These are phyloP conservation scores for Breviolum minutum DNA, from an alignment of 73 alveolate species.

Conservation along the genomic window DNA sequence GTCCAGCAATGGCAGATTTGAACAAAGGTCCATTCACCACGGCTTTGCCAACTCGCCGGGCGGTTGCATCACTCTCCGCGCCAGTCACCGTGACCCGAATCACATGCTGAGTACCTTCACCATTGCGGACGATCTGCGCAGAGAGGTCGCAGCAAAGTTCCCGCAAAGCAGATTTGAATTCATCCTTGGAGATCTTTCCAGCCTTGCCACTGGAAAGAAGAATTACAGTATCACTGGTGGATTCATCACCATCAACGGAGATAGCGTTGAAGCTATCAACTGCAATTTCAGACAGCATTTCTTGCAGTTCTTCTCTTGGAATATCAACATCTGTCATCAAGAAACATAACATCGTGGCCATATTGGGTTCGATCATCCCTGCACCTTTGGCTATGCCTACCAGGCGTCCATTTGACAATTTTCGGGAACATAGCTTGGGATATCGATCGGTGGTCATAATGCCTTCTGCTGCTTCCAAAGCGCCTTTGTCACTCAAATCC, in stretches of 20 bases:
- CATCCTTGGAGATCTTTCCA: background rate
- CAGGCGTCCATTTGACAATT: background rate
- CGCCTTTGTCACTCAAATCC: background rate
- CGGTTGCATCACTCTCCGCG: background rate
- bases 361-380: constrained; percentile 93
- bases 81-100: constrained; percentile 63
- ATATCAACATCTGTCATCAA: constrained; percentile 57
- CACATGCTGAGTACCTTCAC: constrained; percentile 91
- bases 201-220: constrained; percentile 48
- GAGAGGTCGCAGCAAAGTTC: constrained; percentile 69
- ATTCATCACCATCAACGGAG: constrained; percentile 85
- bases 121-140: constrained; percentile 93
- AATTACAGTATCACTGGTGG: constrained; percentile 70
- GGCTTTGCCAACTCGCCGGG: constrained; percentile 71
- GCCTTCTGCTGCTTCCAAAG: constrained; percentile 35
- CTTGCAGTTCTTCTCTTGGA: constrained; percentile 3
- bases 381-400: constrained; percentile 48
- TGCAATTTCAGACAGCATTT: background rate
- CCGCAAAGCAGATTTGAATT: constrained; percentile 20
- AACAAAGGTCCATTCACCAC: constrained; percentile 84
- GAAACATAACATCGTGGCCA: constrained; percentile 95
- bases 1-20: constrained; percentile 88
- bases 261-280: constrained; percentile 51
- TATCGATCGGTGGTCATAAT: constrained; percentile 89
- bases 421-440: constrained; percentile 9